These are phyloP conservation scores for Paramecium sonneborni DNA, from an alignment of 73 alveolate species.

Conservation along the genomic window DNA sequence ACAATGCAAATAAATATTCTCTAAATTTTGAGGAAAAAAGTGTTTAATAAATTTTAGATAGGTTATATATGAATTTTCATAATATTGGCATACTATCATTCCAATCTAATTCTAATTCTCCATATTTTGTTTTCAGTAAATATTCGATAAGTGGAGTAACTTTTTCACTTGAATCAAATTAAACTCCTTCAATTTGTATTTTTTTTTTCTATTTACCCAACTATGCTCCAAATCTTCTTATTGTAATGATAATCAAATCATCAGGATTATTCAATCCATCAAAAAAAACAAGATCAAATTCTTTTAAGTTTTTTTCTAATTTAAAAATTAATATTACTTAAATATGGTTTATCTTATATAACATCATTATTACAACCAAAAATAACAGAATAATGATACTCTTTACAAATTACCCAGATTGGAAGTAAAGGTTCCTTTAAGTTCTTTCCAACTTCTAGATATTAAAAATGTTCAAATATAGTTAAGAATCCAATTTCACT, in stretches of 20 bases:
- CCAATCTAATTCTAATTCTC: constrained; percentile 64
- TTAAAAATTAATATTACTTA: not conserved
- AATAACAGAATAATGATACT: constrained; percentile 73
- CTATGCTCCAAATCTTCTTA: constrained; percentile 56
- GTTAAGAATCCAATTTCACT: constrained; percentile 76
- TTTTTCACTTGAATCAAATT: constrained; percentile 47
- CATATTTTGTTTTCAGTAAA: constrained; percentile 70
- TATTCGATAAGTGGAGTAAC: constrained; percentile 70
- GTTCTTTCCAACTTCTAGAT: constrained; percentile 70
- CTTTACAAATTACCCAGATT: constrained; percentile 80
- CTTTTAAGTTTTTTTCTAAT: not conserved
- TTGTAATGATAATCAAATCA: constrained; percentile 70
- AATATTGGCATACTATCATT: constrained; percentile 66
- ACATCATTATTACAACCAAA: constrained; percentile 70
- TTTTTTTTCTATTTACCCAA: constrained; percentile 52
- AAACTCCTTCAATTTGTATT: not conserved
- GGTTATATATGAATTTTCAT: constrained; percentile 53
- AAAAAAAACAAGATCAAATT: constrained; percentile 74
- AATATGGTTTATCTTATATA: not conserved
- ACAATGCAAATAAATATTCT: too few species aligned
- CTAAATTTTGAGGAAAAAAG: too few species aligned
- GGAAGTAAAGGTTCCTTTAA: constrained; percentile 73
- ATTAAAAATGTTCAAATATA: constrained; percentile 73
- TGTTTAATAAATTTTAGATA: too few species aligned
- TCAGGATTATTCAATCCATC: constrained; percentile 74